Base-by-base conservation (phyloP, 1,284 basidiomycete species). In the Entoloma clypeatum region DNA sequence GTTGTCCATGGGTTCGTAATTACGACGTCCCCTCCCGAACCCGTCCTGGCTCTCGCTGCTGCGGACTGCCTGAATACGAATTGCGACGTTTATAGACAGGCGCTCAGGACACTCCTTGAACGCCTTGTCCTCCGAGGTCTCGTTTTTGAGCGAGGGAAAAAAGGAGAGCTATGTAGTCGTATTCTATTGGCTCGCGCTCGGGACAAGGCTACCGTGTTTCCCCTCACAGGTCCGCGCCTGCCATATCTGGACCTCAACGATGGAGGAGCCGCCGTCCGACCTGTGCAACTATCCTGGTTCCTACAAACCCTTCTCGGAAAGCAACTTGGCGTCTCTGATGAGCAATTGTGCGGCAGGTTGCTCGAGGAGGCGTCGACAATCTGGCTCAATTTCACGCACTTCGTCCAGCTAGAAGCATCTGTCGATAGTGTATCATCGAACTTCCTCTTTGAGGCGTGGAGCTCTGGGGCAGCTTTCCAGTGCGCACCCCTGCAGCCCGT, bases 311-410 rank as follows among this genome's bases (percentile, higher is more conserved):
- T 48, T n/a, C 33, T 41, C 13, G 29, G 39, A 25, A 22, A 36
- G n/a, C 28, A 32, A 21, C 39, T 48, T 25, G 26, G 39, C 35
- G 17, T 36, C 22, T 14, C 19, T 10, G 23, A 33, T 7, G 17
- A 39, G 31, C 4, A 30, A 3, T 18, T 30, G n/a, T 44, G 34
- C 21, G 4, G 11, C n/a, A 19, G 21, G 25, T 37, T 48, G 25
- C 33, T 33, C n/a, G 5, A 30, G 21, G 27, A 16, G 23, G 26
- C 43, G 24, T 34, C 27, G 10, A 17, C 14, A 11, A 29, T 46
- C 35, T 45, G 39, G 23, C 26, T 45, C 35, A 48, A 48, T 34
- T 48, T 48, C 30, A 48, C 44, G 14, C 44, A 48, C 33, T 38
- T 48, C 29, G 21, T 23, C 36, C 47, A 45, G 39, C 9, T 48